Evolutionary conservation across 352 stramenopile species (phyloP).

Genomic region (Phytophthora aleatoria): DNA sequence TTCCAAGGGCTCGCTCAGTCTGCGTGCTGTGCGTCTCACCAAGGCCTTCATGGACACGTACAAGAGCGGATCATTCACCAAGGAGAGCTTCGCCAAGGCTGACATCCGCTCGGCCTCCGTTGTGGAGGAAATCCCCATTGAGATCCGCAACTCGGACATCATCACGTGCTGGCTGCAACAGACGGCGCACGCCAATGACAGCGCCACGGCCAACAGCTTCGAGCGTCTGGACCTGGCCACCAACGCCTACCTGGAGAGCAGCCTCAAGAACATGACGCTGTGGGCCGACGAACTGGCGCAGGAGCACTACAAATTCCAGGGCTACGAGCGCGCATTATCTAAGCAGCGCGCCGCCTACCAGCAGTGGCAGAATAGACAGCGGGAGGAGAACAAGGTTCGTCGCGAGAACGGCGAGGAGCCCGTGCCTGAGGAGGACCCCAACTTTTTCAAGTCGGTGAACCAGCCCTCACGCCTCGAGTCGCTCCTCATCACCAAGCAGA

Average conservation of each 20-base stretch:
- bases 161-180: slow-evolving; percentile 95
- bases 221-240: slow-evolving; percentile 96
- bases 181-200: slow-evolving; percentile 67
- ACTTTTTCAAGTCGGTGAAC: slow-evolving; percentile 89
- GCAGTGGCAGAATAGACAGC: slow-evolving; percentile 87
- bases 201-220: slow-evolving; percentile 84
- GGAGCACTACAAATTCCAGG: slow-evolving; percentile 95
- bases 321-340: slow-evolving; percentile 86
- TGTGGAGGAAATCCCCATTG: slow-evolving; percentile 96
- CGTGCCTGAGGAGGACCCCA: slow-evolving; percentile 82
- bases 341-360: slow-evolving; percentile 86
- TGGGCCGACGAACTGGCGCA: slow-evolving; percentile 97
- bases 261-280: slow-evolving; percentile 97
- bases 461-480: slow-evolving; percentile 88
- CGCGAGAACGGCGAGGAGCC: slow-evolving; percentile 79
- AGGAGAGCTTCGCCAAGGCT: slow-evolving; percentile 84
- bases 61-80: slow-evolving; percentile 84
- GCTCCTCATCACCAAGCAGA: slow-evolving; percentile 92
- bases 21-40: slow-evolving; percentile 97
- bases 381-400: slow-evolving; percentile 88
- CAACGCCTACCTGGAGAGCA: slow-evolving; percentile 96
- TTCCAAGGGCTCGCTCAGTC: slow-evolving; percentile 90
- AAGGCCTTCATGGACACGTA: slow-evolving; percentile 93
- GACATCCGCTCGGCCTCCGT: slow-evolving; percentile 89
- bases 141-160: slow-evolving; percentile 95